phyloP scores from a whole-genome alignment of 306 rosid genomes.

The Citrullus colocynthis region DNA sequence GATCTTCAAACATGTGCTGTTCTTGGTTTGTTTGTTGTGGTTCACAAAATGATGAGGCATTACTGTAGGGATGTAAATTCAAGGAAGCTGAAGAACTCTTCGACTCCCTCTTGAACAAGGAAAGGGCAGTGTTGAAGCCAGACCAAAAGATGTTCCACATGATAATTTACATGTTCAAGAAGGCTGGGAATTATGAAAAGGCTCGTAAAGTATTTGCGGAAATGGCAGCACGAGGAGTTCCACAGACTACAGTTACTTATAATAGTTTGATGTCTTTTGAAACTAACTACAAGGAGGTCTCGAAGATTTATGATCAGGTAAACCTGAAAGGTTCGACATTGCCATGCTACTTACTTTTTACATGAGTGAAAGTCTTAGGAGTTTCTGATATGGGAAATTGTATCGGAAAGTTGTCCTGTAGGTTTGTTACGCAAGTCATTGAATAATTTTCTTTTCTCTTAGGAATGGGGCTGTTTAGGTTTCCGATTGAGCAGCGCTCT shows the following conservation, averaged over 20 bases:
- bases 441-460: background rate
- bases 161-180: constrained; percentile 90
- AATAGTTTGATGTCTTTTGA: constrained; percentile 92
- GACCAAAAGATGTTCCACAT: constrained; percentile 91
- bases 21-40: constrained; percentile 14
- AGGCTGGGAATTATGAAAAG: constrained; percentile 75
- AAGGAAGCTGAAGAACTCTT: constrained; percentile 82
- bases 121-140: constrained; percentile 56
- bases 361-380: background rate
- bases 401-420: background rate
- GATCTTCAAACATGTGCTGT: background rate
- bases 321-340: background rate
- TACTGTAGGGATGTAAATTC: constrained; percentile 57
- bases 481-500: background rate
- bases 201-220: constrained; percentile 71
- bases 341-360: background rate
- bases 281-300: constrained; percentile 84
- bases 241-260: constrained; percentile 63
- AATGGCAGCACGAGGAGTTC: constrained; percentile 67
- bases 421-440: background rate
- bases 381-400: background rate
- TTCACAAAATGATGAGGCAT: constrained; percentile 9
- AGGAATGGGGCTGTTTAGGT: background rate
- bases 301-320: constrained; percentile 86
- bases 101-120: constrained; percentile 49